Base-by-base conservation (phyloP, 345 rosid species). In the Syzygium oleosum region DNA sequence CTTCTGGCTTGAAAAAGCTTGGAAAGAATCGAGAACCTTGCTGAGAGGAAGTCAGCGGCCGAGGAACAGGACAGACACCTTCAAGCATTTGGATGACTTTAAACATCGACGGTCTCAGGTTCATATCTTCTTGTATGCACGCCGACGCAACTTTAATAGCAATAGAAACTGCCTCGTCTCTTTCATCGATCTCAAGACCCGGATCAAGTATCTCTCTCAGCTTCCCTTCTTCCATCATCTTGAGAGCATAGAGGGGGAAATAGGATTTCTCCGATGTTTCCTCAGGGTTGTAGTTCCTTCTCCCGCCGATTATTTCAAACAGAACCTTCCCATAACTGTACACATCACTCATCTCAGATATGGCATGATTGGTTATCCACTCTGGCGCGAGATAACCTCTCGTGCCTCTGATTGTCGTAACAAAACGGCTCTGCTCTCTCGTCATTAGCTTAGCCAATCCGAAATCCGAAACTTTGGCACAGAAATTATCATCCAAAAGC, bases 11-110 rank as follows among this genome's bases (percentile, higher is more conserved):
- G 21, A 90, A 89, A 87, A 93, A 88, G 49, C 90, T 90, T 1
- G 98, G 86, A 84, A 86, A 91, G 63, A 97, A 91, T 41, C 98
- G 95, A 27, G 92, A 89, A 4, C 95, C 98, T 88, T 95, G 49
- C 16, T 95, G 94, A 9, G 97, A 94, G 15, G 93, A 95, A 17
- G 86, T 49, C 9, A 98, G 99, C 5, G 98, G 99, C 59, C 88
- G 89, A 52, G 93, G 88, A 87, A 96, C 99, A 1, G 88, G 87
- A 84, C 86, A 93, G 59, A 97, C 89, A 25, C 99, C 98, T 93
- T 97, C 99, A 27, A 97, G 99, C 99, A 97, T 97, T 87, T 97
- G 99, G 80, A 95, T 96, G 43, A 95, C 99, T 92, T 92, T 97
- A 56, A 91, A 86, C 99, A 97, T 97, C n/a, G 98, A 88, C 34